phyloP scores from a whole-genome alignment of 139 green algal genomes.

The Volvox reticuliferus region DNA sequence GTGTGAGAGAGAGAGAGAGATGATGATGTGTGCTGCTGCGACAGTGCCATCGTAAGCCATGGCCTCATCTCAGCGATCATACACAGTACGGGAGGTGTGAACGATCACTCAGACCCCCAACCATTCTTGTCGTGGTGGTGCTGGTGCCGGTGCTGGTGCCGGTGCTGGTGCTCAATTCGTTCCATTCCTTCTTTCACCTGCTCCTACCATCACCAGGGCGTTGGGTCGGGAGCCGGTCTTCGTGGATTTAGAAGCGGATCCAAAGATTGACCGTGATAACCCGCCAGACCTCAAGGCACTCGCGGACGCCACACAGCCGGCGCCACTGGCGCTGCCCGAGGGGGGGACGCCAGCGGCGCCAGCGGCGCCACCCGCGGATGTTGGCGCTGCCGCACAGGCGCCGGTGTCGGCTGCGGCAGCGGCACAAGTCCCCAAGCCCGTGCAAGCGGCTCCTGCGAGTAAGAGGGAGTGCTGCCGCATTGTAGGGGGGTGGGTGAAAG shows the following conservation, averaged over 20 bases:
- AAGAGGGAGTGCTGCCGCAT: not conserved
- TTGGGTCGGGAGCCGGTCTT: slow-evolving; percentile 59
- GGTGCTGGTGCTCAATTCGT: not conserved
- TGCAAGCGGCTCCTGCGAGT: not conserved
- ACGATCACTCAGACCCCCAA: too few species aligned
- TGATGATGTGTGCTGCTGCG: not conserved
- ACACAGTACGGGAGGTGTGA: too few species aligned
- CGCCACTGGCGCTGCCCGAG: slow-evolving; percentile 43
- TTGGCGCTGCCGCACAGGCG: not conserved
- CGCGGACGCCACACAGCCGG: slow-evolving; percentile 37
- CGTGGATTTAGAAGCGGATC: slow-evolving; percentile 76
- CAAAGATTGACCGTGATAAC: slow-evolving; percentile 76
- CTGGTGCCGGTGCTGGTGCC: not conserved
- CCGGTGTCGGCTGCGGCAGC: not conserved
- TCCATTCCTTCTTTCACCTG: not conserved
- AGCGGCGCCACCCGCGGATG: slow-evolving; percentile 28
- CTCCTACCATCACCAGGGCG: not conserved
- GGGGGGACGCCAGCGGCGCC: too few species aligned
- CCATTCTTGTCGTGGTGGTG: not conserved
- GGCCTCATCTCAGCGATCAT: too few species aligned
- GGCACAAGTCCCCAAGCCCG: not conserved
- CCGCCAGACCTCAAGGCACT: slow-evolving; percentile 68
- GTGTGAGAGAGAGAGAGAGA: not conserved
- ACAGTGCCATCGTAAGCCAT: not conserved
- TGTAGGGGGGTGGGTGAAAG: not conserved